Base-by-base conservation (phyloP, 208 protist species). In the Crithidia mellificae region DNA sequence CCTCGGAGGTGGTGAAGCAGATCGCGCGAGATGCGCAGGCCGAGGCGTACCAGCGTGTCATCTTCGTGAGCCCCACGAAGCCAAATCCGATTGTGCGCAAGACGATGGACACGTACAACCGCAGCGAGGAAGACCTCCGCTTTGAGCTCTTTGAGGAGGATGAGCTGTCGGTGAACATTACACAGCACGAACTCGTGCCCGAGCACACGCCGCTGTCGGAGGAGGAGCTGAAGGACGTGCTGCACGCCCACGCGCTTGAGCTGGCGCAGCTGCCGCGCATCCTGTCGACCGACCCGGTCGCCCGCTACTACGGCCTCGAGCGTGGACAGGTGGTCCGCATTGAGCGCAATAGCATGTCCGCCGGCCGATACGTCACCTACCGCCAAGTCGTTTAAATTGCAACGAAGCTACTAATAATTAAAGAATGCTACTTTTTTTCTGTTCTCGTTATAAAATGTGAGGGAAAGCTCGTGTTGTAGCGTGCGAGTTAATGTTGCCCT, bases 321-420 rank as follows among this genome's bases (percentile, higher is more conserved):
- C 74, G 83, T 29, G 96, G 96, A 1, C 71, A 98, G 50, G 94
- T 99, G 7, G 93, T 99, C 25, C 96, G 98, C 63, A 99, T 99
- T 79, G 96, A 97, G 76, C 89, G 98, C 11, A 84, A 88, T 54
- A 97, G 87, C 25, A 97, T 98, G 81, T 99, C 98, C 2, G 98
- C 98, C 0, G 98, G 98, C 24, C 75, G 95, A 27, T 99, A 99
- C 84, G 93, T 98, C n/a, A 99, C 98, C 14, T 99, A 99, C 80
- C 85, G 98, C 27, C 85, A 99, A 63, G 97, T 99, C 22, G 78
- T 97, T 19, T 98, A 82, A 82, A 20, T 17, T n/a, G n/a, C n/a
- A n/a, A n/a, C n/a, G n/a, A n/a, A 71, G 1, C 14, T 24, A 54
- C 27, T 43, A 53, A 39, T 55, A 22, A 58, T 34, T 41, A 38